Conservation (phyloP, 2,329 filamentous ascomycete species). For the Aspergillus sergii region DNA sequence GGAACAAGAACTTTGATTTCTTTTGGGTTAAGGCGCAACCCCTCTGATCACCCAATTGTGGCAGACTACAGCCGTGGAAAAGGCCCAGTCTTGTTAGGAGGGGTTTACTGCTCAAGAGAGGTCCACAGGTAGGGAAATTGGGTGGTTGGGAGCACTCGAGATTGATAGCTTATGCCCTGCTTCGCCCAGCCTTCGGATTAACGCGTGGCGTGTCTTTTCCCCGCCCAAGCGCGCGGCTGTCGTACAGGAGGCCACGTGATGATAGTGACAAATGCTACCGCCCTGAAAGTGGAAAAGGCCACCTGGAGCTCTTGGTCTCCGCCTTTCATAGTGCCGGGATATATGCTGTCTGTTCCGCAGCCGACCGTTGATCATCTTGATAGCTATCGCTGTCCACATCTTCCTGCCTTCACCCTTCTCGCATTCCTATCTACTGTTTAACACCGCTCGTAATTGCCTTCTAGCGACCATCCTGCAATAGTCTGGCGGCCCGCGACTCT, state of each 20-base stretch:
- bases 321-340: constrained; percentile 1
- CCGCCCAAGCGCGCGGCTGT: constrained; percentile 15
- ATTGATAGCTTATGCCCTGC: background rate
- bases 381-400: background rate
- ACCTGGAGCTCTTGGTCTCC: constrained; percentile 20
- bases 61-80: background rate
- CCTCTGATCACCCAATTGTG: background rate
- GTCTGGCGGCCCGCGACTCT: background rate
- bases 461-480: background rate
- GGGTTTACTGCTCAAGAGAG: background rate
- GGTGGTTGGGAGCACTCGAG: constrained; percentile 7
- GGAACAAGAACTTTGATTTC: background rate
- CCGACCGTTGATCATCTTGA: background rate
- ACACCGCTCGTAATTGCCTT: background rate
- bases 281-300: constrained; percentile 25
- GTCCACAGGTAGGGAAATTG: constrained; percentile 6
- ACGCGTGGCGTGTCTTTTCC: constrained; percentile 25
- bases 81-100: background rate
- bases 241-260: constrained; percentile 9
- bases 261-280: background rate
- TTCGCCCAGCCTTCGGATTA: constrained; percentile 22
- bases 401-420: background rate
- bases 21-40: background rate
- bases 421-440: background rate
- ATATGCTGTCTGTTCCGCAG: background rate